Evolutionary conservation across 1,284 basidiomycete genomes (phyloP).

Genomic region (Cerrena zonata): DNA sequence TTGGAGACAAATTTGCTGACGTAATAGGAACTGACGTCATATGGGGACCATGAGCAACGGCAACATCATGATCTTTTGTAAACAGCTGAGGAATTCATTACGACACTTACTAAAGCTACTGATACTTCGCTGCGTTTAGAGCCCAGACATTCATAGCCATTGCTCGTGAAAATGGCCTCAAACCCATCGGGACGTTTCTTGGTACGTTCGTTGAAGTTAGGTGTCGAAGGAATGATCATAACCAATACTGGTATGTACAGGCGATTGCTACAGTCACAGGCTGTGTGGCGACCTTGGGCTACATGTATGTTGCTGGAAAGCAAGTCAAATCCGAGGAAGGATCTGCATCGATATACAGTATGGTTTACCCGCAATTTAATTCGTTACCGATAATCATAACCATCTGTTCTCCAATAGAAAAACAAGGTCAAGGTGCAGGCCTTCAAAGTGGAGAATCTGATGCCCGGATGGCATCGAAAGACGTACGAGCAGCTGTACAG

Average conservation of each 20-base stretch:
- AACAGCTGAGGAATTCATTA: too few relatives aligned
- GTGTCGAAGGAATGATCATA: too few relatives aligned
- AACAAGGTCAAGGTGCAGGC: conserved; percentile 11
- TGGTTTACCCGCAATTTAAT: conserved; percentile 5
- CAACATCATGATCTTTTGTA: too few relatives aligned
- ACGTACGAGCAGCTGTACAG: conserved; percentile 9
- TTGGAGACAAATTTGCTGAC: too few relatives aligned
- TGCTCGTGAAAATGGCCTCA: too few relatives aligned
- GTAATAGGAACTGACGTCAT: too few relatives aligned
- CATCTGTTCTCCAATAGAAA: neutral
- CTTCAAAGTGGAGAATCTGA: conserved; percentile 10
- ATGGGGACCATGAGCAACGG: too few relatives aligned
- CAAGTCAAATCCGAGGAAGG: conserved; percentile 24
- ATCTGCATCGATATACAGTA: conserved; percentile 25
- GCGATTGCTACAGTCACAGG: conserved; percentile 21
- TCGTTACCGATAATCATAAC: neutral
- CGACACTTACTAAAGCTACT: too few relatives aligned
- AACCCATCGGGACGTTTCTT: neutral
- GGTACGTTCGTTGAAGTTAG: neutral
- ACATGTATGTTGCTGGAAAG: conserved; percentile 26
- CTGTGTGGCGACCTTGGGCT: conserved; percentile 21
- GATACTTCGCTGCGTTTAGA: too few relatives aligned
- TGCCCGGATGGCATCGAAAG: conserved; percentile 12
- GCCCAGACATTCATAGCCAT: too few relatives aligned
- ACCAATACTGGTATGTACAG: too few relatives aligned